phyloP scores from a whole-genome alignment of 768 basidiomycete genomes.

The Gyrodon lividus region DNA sequence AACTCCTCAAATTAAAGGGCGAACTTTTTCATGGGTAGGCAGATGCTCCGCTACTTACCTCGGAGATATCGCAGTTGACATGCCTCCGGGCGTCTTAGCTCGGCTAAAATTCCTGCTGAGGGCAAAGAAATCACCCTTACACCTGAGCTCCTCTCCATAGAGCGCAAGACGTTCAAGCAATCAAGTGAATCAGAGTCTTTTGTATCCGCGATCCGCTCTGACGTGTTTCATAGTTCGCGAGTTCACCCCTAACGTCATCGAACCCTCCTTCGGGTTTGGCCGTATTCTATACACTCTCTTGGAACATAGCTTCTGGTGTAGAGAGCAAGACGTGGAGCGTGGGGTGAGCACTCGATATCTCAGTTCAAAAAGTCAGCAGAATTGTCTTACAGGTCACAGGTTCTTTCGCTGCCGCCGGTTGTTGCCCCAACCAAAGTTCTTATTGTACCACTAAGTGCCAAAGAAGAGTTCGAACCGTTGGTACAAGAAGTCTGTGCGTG shows the following conservation, averaged over 20 bases:
- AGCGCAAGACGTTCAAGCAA: constrained; percentile 84
- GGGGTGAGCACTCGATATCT: constrained; percentile 55
- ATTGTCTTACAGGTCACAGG: constrained; percentile 41
- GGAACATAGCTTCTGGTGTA: constrained; percentile 94
- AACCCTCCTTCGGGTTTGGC: constrained; percentile 96
- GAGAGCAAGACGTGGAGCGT: constrained; percentile 89
- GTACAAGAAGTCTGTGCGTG: constrained; percentile 88
- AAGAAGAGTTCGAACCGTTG: constrained; percentile 79
- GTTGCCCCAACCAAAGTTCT: constrained; percentile 97
- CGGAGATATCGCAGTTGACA: constrained; percentile 8
- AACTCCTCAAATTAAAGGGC: constrained; percentile 62
- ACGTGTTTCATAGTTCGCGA: constrained; percentile 69
- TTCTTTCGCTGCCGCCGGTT: constrained; percentile 84
- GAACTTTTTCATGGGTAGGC: constrained; percentile 75
- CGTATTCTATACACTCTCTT: constrained; percentile 92
- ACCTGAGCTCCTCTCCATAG: constrained; percentile 71
- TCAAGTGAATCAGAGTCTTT: constrained; percentile 51
- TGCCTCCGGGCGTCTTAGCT: constrained; percentile 32
- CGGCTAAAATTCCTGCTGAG: constrained; percentile 56
- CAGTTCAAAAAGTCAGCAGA: not conserved
- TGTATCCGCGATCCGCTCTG: constrained; percentile 17
- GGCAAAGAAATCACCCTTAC: constrained; percentile 71
- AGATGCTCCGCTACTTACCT: not conserved
- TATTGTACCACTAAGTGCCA: constrained; percentile 90
- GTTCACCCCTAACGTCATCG: constrained; percentile 96